Base-by-base conservation (phyloP, 164 flowering plant genomes). In the Piper longum region DNA sequence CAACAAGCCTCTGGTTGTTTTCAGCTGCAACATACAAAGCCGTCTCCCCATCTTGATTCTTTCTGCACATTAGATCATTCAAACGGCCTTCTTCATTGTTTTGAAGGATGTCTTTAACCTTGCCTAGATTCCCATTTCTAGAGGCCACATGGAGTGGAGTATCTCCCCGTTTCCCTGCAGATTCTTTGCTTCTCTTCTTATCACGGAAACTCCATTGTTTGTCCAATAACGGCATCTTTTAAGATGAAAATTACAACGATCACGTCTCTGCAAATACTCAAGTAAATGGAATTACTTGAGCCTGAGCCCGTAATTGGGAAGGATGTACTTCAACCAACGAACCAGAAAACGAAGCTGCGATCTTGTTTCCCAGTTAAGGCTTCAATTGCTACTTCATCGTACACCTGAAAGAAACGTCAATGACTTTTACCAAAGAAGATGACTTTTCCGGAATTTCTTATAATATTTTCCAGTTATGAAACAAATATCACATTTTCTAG, bases 101-200 rank as follows among this genome's bases (percentile, higher is more conserved):
- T 68, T 74, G 84, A 65, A 93, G 71, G 41, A 93, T 82, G 48
- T 88, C 91, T 64, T 69, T 79, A 56, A 83, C 78, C 69, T 74
- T 80, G 14, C 52, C 66, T 56, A 84, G 72, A 67, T 90, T 86
- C 51, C 96, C 97, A 6, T 82, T 76, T 62, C 97, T 72, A 51
- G 90, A 85, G 7, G 90, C 90, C 66, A 81, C 64, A 76, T 93
- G 98, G 64, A 93, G 83, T 1, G 67, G 79, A 2, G 85, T 71
- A 59, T 93, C 99, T 2, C 96, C 96, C 13, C 89, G 73, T 62
- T 93, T 93, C 0, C 95, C 97, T 0, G 95, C 91, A 0, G 96
- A 87, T 16, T 86, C 90, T 60, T 79, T 85, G 61, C 57, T 68
- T 73, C 78, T 84, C 79, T 64, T 87, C 76, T 73, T 82, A 62